Percentiles rank a stretch among this genome's conserved stretches.
Evolutionary conservation across 2,329 filamentous ascomycete species (phyloP).

Genomic region (Lecanicillium sp.): DNA sequence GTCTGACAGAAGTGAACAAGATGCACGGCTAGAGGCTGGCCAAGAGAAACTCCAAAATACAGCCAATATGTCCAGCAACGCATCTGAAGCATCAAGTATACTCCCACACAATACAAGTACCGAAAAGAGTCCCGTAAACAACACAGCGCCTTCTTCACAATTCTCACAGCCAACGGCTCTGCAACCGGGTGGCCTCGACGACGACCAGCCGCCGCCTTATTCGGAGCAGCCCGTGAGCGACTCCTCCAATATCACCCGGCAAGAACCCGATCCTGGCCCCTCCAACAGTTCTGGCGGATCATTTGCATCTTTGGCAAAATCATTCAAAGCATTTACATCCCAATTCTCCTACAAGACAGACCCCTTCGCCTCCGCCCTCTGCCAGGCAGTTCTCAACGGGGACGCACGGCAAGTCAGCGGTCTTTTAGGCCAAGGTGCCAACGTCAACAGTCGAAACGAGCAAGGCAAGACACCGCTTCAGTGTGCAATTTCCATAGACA

Average conservation of each 20-base stretch:
- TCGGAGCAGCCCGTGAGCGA: no score
- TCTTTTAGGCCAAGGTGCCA: constrained; percentile 25
- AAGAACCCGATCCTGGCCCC: no score
- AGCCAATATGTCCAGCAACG: not conserved
- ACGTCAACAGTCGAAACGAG: constrained; percentile 27
- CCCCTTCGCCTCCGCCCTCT: constrained; percentile 27
- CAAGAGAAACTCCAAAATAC: constrained; percentile 8
- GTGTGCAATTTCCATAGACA: constrained; percentile 23
- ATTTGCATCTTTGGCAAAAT: constrained; percentile 23
- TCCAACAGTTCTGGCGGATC: no score
- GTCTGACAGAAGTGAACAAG: constrained; percentile 15
- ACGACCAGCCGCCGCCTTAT: no score
- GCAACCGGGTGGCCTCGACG: no score
- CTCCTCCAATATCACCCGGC: no score
- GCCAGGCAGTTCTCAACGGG: constrained; percentile 23
- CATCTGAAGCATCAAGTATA: constrained; percentile 1
- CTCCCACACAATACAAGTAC: no score
- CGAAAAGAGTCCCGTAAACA: no score
- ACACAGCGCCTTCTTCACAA: no score
- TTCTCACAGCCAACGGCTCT: no score
- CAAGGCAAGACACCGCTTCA: constrained; percentile 24
- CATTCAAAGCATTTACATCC: constrained; percentile 26
- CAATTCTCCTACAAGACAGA: constrained; percentile 25
- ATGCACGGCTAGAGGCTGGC: constrained; percentile 13
- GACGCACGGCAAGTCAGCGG: constrained; percentile 24